phyloP scores from a whole-genome alignment of 2,329 filamentous ascomycete species.

The Trichothecium sympodiale region DNA sequence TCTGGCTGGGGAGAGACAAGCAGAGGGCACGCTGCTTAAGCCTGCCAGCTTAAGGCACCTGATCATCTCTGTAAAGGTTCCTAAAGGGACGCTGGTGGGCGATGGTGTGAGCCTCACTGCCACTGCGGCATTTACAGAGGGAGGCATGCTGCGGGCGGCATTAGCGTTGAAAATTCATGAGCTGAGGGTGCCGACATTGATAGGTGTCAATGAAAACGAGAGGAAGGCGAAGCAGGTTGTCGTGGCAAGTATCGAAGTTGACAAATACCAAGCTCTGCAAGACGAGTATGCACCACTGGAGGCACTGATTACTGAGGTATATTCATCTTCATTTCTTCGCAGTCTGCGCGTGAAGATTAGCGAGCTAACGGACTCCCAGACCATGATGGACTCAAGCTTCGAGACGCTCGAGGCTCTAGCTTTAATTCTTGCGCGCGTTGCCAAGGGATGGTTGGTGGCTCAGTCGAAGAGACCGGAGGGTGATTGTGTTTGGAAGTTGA shows the following conservation, averaged over 20 bases:
- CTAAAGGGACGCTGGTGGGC: conserved; percentile 59
- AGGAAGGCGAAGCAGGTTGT: conserved; percentile 55
- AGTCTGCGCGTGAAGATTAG: no score
- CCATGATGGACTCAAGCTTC: conserved; percentile 44
- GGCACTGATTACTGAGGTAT: conserved; percentile 48
- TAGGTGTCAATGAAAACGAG: conserved; percentile 66
- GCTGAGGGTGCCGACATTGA: conserved; percentile 53
- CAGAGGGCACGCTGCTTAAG: no score
- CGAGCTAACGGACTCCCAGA: no score
- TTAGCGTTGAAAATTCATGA: conserved; percentile 37
- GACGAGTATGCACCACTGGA: conserved; percentile 50
- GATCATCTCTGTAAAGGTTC: conserved; percentile 43
- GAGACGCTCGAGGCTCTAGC: conserved; percentile 54
- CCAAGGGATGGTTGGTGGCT: no score
- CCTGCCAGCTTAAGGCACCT: conserved; percentile 29
- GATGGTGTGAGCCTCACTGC: conserved; percentile 43
- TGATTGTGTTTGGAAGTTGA: conserved; percentile 36
- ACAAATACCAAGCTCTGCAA: conserved; percentile 30
- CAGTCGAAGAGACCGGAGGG: conserved; percentile 4
- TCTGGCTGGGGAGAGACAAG: no score
- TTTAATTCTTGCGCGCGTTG: no score
- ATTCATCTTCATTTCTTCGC: no score
- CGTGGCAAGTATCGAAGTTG: conserved; percentile 50
- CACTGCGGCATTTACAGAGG: conserved; percentile 27
- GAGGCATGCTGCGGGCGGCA: conserved; percentile 5